phyloP scores from a whole-genome alignment of 2,329 filamentous ascomycete species.

The Penicillium sp. region DNA sequence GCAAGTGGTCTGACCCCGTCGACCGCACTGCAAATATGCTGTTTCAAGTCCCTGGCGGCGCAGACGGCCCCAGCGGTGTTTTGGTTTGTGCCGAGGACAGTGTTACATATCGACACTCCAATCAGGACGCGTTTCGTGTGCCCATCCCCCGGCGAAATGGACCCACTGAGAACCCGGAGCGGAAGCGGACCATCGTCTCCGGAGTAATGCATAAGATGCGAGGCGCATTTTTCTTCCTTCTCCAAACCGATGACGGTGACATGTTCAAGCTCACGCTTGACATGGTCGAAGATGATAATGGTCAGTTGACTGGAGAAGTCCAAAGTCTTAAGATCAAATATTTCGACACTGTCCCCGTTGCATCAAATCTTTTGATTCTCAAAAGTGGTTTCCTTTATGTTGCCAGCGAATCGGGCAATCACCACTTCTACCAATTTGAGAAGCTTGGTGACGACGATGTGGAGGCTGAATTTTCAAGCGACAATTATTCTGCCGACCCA shows the following conservation, averaged over 20 bases:
- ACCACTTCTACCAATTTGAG: slow-evolving; percentile 95
- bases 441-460: slow-evolving; percentile 95
- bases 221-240: slow-evolving; percentile 92
- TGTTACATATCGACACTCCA: slow-evolving; percentile 95
- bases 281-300: slow-evolving; percentile 76
- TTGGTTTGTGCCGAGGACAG: slow-evolving; percentile 92
- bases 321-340: slow-evolving; percentile 88
- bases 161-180: slow-evolving; percentile 84
- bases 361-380: slow-evolving; percentile 82
- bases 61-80: slow-evolving; percentile 90
- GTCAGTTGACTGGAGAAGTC: slow-evolving; percentile 77
- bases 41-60: slow-evolving; percentile 92
- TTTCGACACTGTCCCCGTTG: slow-evolving; percentile 91
- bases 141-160: slow-evolving; percentile 84
- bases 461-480: slow-evolving; percentile 80
- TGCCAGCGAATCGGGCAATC: slow-evolving; percentile 87
- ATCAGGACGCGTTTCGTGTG: slow-evolving; percentile 83
- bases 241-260: slow-evolving; percentile 97
- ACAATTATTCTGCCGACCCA: slow-evolving; percentile 75
- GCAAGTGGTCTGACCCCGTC: slow-evolving; percentile 93
- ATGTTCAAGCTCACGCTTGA: slow-evolving; percentile 95
- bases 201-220: slow-evolving; percentile 98
- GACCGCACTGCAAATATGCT: slow-evolving; percentile 85
- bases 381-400: slow-evolving; percentile 95
- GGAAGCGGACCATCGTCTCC: slow-evolving; percentile 81